phyloP scores from a whole-genome alignment of 2,329 filamentous ascomycete species.

The Oidium heveae region DNA sequence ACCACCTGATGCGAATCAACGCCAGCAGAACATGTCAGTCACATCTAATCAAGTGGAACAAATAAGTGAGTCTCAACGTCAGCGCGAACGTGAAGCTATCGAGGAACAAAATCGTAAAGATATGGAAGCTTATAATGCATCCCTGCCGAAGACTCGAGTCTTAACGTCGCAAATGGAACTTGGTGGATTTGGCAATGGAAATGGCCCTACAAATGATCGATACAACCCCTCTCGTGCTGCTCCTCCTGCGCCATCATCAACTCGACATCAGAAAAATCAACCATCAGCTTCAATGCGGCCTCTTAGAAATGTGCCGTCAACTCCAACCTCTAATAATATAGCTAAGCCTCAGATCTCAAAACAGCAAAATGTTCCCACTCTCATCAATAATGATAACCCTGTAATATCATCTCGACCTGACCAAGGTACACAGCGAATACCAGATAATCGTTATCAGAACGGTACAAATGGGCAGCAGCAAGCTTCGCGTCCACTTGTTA shows the following conservation, averaged over 20 bases:
- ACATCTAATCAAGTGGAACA: conserved; percentile 32
- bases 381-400: conserved; percentile 14
- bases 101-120: conserved; percentile 47
- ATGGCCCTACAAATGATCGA: conserved; percentile 23
- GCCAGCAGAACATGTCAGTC: conserved; percentile 23
- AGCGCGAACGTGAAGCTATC: conserved; percentile 21
- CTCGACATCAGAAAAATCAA: conserved; percentile 24
- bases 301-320: conserved; percentile 60
- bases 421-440: conserved; percentile 13
- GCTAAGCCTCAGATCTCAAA: conserved; percentile 22
- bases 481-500: conserved; percentile 16
- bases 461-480: conserved; percentile 16
- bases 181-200: conserved; percentile 30
- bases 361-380: conserved; percentile 24
- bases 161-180: conserved; percentile 78
- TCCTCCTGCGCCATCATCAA: conserved; percentile 40
- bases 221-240: conserved; percentile 73
- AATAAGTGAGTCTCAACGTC: conserved; percentile 31
- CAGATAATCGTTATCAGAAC: conserved; percentile 16
- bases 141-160: conserved; percentile 55
- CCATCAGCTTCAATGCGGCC: conserved; percentile 34
- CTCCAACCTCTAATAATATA: conserved; percentile 24
- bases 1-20: conserved; percentile 23
- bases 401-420: conserved; percentile 20
- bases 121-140: conserved; percentile 71